Evolutionary conservation across 2,329 filamentous ascomycete species (phyloP).

Genomic region (Trichoderma oligosporum): DNA sequence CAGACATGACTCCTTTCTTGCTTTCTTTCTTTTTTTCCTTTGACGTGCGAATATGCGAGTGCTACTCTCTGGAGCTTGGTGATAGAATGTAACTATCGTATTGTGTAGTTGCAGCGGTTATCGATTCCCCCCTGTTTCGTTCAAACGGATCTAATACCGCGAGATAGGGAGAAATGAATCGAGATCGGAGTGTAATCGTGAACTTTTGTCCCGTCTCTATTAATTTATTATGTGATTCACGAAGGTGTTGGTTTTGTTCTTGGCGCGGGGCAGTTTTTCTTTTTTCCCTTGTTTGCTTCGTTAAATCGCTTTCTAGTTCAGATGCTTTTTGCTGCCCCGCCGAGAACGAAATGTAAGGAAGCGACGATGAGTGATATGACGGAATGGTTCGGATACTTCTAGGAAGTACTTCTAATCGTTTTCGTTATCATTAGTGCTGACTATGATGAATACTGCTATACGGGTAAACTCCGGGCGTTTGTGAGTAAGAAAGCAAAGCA

Average conservation of each 20-base stretch:
- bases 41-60: background rate
- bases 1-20: slow-evolving; percentile 31
- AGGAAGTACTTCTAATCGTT: background rate
- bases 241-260: background rate
- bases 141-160: background rate
- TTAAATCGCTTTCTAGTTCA: slow-evolving; percentile 13
- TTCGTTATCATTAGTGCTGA: background rate
- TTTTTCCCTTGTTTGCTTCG: too few species aligned
- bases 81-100: background rate
- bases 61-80: background rate
- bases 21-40: background rate
- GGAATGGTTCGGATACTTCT: slow-evolving; percentile 8
- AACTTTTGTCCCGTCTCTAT: too few species aligned
- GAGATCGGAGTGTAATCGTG: background rate
- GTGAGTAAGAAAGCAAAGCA: background rate
- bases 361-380: slow-evolving; percentile 5
- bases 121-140: background rate
- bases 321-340: slow-evolving; percentile 3
- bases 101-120: background rate
- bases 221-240: background rate
- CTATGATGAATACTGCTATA: background rate
- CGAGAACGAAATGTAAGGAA: background rate
- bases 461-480: background rate
- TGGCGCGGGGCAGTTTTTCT: slow-evolving; percentile 24
- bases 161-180: background rate